Evolutionary conservation across 1,139 yeast species (phyloP), one percentile per base, ranked within the genome.

Genomic region (Pichia terricola): DNA sequence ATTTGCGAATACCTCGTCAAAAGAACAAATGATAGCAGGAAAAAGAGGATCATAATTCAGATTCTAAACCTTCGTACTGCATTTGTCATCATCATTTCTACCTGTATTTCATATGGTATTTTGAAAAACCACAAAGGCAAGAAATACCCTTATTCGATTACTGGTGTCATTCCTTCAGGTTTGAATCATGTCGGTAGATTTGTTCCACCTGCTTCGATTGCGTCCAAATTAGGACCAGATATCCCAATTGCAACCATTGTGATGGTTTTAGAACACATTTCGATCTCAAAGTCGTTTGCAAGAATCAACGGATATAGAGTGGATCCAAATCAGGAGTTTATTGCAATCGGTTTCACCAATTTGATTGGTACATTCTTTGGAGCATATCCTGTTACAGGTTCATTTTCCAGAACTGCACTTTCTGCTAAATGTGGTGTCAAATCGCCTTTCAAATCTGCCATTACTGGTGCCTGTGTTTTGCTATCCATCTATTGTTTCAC

Each of bases 341-440:
- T 88, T 59, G 96, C 96, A 39, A 88, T 88, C 65, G 96, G 96
- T 59, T 84, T 83, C 40, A 82, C 91, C 47, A 88, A 88, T 65
- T 70, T 88, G 62, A 72, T 88, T 55, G 96, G 96, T 54, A 85
- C 95, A 31, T 86, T 87, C 60, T 88, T 88, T 73, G 74, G 79
- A 57, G 96, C 96, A 10, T 88, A 88, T 62, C 96, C 96, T 11
- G 89, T 95, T 9, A 88, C 96, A 9, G 96, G 96, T 43, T 88
- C 96, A 1, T 88, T 88, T 64, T 84, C 95, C 22, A 81, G 96
- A 69, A 83, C 95, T 40, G 96, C 96, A 11, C 73, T 88, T 58
- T 88, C 89, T 67, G 85, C 94, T 45, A 88, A 88, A 66, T 87
- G 96, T 73, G 95, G 95, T 59, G 96, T 88, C 39, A 76, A 88